Percentiles rank a stretch among this genome's conserved stretches.
phyloP scores from a whole-genome alignment of 306 rosid genomes.

The Sphenostylis stenocarpa region DNA sequence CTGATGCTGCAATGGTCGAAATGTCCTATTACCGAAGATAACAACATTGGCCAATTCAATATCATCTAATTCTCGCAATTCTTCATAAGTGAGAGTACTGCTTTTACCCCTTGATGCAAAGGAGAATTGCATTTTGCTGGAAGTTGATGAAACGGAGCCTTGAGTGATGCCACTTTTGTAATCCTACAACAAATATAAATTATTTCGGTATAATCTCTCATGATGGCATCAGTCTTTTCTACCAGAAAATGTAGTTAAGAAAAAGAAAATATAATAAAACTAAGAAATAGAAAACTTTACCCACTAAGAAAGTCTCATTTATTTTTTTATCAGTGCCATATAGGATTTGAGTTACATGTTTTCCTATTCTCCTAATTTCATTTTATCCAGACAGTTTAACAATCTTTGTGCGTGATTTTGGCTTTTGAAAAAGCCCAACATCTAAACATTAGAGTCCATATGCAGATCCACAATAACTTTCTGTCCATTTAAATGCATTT shows the following conservation, averaged over 20 bases:
- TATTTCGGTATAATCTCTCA: conserved; percentile 30
- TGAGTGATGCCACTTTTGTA: conserved; percentile 62
- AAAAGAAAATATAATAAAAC: too few species aligned
- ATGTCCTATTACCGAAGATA: conserved; percentile 71
- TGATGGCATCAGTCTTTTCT: not conserved
- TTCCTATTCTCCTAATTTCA: not conserved
- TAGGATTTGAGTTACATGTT: not conserved
- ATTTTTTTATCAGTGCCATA: conserved; percentile 2
- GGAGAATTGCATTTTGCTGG: conserved; percentile 40
- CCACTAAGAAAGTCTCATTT: not conserved
- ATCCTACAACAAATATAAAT: conserved; percentile 49
- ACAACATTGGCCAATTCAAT: conserved; percentile 92
- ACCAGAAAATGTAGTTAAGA: not conserved
- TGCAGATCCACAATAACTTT: conserved; percentile 2
- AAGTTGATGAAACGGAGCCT: conserved; percentile 48
- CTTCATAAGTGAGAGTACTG: conserved; percentile 61
- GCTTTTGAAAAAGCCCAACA: not conserved
- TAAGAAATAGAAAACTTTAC: not conserved
- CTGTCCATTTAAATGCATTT: not conserved
- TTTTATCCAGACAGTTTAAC: not conserved
- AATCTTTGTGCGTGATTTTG: conserved; percentile 11
- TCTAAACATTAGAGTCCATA: conserved; percentile 2
- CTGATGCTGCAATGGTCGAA: conserved; percentile 89
- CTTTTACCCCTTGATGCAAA: conserved; percentile 39
- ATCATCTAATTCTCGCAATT: conserved; percentile 70